Base-by-base conservation (phyloP, 2,329 filamentous ascomycete species). In the Fusarium nodosum region DNA sequence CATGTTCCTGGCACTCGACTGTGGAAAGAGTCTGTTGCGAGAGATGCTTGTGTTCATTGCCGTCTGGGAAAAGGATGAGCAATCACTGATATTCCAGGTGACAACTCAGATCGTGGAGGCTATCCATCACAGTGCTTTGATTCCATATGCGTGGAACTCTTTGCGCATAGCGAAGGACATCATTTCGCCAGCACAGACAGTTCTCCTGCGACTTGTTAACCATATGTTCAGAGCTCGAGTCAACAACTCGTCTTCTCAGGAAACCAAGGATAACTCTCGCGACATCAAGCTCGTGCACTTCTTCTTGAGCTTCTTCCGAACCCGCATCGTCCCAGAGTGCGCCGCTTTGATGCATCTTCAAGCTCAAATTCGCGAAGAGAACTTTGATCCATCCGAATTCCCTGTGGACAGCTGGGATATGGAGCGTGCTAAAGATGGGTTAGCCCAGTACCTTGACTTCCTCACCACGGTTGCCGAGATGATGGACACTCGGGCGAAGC, bases 331-430 rank as follows among this genome's bases (percentile, higher is more conserved):
- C 7, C 95, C 95, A 1, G 94, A 97, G 76, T 97, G 94, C 18
- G 93, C 94, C 56, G 94, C 94, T n/a, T 84, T 97, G 38, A 97
- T 98, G 82, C 93, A 96, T 75, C 86, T 97, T 5, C 95, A 98
- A 81, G 93, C 93, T 18, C 92, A 97, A 76, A 97, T 97, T 34
- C 90, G 93, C 42, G 89, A 91, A 41, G 90, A 91, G 33, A 86
- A 90, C 59, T 89, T 91, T 18, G 88, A 95, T 64, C 90, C 93
- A 0, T 89, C 93, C 66, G 94, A 97, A 75, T 98, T 97, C 74
- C 95, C 95, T 0, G 90, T 97, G 3, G 97, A 98, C 74, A 87
- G 94, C 47, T 98, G 95, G 95, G 95, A 98, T 75, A 97, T 98
- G 91, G 95, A 98, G 78, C 89, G 95, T 16, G 95, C 97, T 61